These are phyloP conservation scores for Leishmania martiniquensis DNA, from an alignment of 208 protist genomes.

Conservation along the genomic window DNA sequence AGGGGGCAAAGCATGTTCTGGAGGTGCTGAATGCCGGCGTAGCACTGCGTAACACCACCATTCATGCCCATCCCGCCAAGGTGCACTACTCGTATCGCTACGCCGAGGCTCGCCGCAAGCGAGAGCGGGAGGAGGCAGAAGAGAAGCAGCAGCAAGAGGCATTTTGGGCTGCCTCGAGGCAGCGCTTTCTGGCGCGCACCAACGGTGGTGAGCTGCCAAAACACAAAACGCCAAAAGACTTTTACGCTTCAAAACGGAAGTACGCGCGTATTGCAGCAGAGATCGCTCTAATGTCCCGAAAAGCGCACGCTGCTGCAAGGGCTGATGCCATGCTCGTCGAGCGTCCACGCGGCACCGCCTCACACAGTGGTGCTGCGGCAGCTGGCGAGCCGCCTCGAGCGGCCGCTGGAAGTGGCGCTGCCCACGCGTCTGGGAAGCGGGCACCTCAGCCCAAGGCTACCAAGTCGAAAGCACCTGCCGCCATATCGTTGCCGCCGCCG, in stretches of 20 bases:
- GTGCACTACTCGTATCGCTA: conserved; percentile 77
- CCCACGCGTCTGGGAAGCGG: conserved; percentile 11
- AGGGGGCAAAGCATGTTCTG: conserved; percentile 82
- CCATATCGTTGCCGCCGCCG: conserved; percentile 33
- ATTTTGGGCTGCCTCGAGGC: conserved; percentile 34
- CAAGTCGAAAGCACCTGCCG: conserved; percentile 14
- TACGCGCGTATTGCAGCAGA: conserved; percentile 67
- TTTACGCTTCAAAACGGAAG: conserved; percentile 58
- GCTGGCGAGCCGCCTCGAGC: neutral
- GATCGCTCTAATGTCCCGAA: conserved; percentile 61
- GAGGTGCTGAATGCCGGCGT: conserved; percentile 58
- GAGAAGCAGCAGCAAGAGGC: conserved; percentile 38
- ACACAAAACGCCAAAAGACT: conserved; percentile 51
- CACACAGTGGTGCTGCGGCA: neutral
- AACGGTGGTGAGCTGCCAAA: conserved; percentile 55
- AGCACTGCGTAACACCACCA: conserved; percentile 30
- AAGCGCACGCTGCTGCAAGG: conserved; percentile 11
- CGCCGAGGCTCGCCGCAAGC: conserved; percentile 71
- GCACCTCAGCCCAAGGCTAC: conserved; percentile 4
- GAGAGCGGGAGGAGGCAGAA: conserved; percentile 66
- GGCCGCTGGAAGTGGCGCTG: neutral
- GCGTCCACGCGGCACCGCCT: conserved; percentile 8
- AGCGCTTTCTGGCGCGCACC: conserved; percentile 51
- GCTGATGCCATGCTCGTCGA: neutral
- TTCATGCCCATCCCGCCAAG: conserved; percentile 58